Evolutionary conservation across 768 basidiomycete genomes (phyloP), one percentile per base, ranked within the genome.

Genomic region (Termitomyces sp.): DNA sequence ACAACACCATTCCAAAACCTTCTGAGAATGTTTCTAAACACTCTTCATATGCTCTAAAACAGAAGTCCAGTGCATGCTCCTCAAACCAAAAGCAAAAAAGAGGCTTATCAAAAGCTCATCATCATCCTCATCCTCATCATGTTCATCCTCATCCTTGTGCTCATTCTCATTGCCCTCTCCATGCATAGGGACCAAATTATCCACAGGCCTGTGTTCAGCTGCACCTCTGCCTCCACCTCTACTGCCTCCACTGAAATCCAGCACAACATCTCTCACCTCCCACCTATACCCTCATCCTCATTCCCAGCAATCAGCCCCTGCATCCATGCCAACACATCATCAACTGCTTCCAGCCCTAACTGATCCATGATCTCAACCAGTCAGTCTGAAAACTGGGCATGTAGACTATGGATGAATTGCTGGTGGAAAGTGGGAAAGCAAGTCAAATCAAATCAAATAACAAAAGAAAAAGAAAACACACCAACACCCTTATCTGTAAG

Each of bases 341-440:
- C 78, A 56, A 89, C 59, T 17, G 75, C 77, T 41, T 86, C 85
- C 42, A 81, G 78, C 21, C 67, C 82, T 40, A 82, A 72, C 66
- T 78, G 69, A 66, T 85, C 81, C 23, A 81, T 79, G 61, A 89
- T 84, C 63, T 87, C 82, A 19, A 83, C 69, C 19, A 87, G 69
- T 1, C 87, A 88, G 0, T 83, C 87, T 0, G 82, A 86, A 56
- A 89, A 82, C 58, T 81, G 79, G 34, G 75, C 75, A 16, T 75
- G 77, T 12, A 91, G 69, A 2, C 53, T 49, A 11, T 72, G 69
- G 9, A 83, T 82, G 61, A 56, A 83, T 73, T 19, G 77, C 86
- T 54, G 82, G n/a, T n/a, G n/a, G n/a, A n/a, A n/a, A n/a, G n/a
- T n/a, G n/a, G n/a, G n/a, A n/a, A n/a, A n/a, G n/a, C n/a, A n/a